These are phyloP conservation scores for Pythium sukuiense DNA, from an alignment of 352 stramenopile species.

Conservation along the genomic window DNA sequence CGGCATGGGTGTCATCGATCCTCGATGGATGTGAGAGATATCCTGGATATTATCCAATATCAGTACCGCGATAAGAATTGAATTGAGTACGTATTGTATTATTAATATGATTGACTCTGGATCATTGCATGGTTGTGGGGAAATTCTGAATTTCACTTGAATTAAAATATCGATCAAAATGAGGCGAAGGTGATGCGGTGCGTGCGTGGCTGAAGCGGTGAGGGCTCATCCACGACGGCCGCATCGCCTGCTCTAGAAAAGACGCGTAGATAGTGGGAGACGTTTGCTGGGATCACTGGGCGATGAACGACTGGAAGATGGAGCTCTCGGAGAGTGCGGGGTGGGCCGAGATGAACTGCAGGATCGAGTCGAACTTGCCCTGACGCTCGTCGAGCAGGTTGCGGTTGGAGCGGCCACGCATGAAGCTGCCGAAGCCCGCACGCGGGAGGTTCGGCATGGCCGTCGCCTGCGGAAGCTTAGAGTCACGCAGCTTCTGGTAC, in stretches of 20 bases:
- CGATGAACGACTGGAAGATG: conserved; percentile 50
- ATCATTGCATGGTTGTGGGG: too few species aligned
- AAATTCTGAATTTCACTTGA: neutral
- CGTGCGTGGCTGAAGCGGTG: too few species aligned
- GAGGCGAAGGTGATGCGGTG: neutral
- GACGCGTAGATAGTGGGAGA: neutral
- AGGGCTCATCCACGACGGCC: too few species aligned
- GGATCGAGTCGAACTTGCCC: conserved; percentile 43
- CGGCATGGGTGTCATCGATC: neutral
- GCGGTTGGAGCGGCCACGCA: conserved; percentile 46
- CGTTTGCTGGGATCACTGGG: conserved; percentile 17
- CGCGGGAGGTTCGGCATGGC: conserved; percentile 40
- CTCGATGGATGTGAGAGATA: too few species aligned
- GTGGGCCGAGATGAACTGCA: conserved; percentile 48
- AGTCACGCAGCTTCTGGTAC: conserved; percentile 40
- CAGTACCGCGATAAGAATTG: too few species aligned
- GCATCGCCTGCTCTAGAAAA: neutral
- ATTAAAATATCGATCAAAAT: neutral
- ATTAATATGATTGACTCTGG: too few species aligned
- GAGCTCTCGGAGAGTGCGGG: conserved; percentile 38
- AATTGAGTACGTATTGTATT: too few species aligned
- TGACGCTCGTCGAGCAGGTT: conserved; percentile 46
- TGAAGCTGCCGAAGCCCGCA: conserved; percentile 42
- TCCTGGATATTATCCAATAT: too few species aligned
- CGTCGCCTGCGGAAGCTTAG: conserved; percentile 30